These are phyloP conservation scores for Leptosphaerulina australis DNA, from an alignment of 2,329 filamentous ascomycete genomes.

Conservation along the genomic window DNA sequence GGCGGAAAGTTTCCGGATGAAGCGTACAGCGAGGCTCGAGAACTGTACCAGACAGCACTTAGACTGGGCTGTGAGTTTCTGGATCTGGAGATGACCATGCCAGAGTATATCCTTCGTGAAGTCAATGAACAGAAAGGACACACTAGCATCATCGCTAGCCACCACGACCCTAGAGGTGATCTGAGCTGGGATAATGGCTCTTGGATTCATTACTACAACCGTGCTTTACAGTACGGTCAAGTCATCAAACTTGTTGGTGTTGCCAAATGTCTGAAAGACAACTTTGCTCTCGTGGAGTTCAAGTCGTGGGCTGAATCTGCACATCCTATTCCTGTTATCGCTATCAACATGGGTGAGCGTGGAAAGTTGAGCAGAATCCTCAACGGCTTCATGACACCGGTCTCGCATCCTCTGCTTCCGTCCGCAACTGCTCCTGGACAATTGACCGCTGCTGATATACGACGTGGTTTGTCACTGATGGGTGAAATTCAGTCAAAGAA, in stretches of 20 bases:
- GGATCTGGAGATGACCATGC: slow-evolving; percentile 88
- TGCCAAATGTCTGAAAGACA: slow-evolving; percentile 78
- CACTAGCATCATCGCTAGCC: slow-evolving; percentile 89
- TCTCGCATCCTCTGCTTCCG: slow-evolving; percentile 86
- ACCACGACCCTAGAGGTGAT: slow-evolving; percentile 81
- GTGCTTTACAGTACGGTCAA: slow-evolving; percentile 86
- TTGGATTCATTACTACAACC: slow-evolving; percentile 90
- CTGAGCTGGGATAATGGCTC: slow-evolving; percentile 92
- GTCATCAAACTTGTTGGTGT: slow-evolving; percentile 92
- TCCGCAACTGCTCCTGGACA: slow-evolving; percentile 95
- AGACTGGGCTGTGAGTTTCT: slow-evolving; percentile 89
- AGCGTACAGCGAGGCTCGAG: slow-evolving; percentile 70
- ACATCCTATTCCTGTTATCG: slow-evolving; percentile 84
- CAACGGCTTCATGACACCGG: slow-evolving; percentile 92
- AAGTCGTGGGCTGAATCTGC: slow-evolving; percentile 74
- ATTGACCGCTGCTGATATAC: slow-evolving; percentile 87
- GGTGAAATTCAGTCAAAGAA: slow-evolving; percentile 76
- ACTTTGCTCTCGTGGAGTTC: slow-evolving; percentile 83
- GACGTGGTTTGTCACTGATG: slow-evolving; percentile 75
- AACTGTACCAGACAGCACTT: slow-evolving; percentile 78
- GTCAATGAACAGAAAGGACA: slow-evolving; percentile 72
- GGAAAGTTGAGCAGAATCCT: slow-evolving; percentile 90
- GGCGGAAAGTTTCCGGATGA: slow-evolving; percentile 86
- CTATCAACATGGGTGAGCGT: slow-evolving; percentile 89
- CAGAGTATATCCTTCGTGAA: slow-evolving; percentile 73